Base-by-base conservation (phyloP, 768 basidiomycete genomes). In the Tricholoma sp. region DNA sequence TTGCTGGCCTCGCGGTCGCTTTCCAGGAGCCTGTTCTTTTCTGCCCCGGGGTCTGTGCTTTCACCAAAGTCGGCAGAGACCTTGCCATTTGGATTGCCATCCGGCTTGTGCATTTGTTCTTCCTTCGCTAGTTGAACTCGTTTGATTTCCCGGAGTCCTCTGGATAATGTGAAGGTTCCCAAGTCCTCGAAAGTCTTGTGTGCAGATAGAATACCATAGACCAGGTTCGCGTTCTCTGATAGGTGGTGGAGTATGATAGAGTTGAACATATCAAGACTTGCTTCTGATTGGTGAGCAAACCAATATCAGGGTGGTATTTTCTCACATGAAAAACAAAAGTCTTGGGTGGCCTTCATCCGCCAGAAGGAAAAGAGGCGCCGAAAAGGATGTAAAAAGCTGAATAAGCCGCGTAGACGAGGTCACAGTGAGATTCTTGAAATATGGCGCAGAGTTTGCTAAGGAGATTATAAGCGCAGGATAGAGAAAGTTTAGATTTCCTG, bases 341-440 rank as follows among this genome's bases (percentile, higher is more conserved):
- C 97, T 75, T 1, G 97, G 97, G 66, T 98, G 94, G 6, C 95
- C 93, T 70, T 98, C 97, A 59, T 98, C 97, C 2, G 91, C 86
- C 17, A 99, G 73, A 33, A 98, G 74, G 70, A 98, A 98, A 2
- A 85, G 74, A 0, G 97, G 91, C 57, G 88, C 91, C 5, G 93
- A 87, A 67, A 99, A 96, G 0, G 96, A 92, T 29, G 82, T 86
- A 72, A 97, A 93, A 6, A 98, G 80, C 69, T 97, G 94, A 34
- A 95, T 68, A 6, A 99, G 78, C 15, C 91, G 81, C 5, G 90
- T 88, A 3, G 94, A 89, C 11, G 93, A 85, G 32, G 86, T 84
- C 49, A 94, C 82, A 39, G 86, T 85, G 18, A 97, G 76, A 60
- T 89, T 82, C 70, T 85, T 87, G 62, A 97, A 82, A 69, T 91